phyloP scores from a whole-genome alignment of 768 basidiomycete genomes.

The Boletus edulis region DNA sequence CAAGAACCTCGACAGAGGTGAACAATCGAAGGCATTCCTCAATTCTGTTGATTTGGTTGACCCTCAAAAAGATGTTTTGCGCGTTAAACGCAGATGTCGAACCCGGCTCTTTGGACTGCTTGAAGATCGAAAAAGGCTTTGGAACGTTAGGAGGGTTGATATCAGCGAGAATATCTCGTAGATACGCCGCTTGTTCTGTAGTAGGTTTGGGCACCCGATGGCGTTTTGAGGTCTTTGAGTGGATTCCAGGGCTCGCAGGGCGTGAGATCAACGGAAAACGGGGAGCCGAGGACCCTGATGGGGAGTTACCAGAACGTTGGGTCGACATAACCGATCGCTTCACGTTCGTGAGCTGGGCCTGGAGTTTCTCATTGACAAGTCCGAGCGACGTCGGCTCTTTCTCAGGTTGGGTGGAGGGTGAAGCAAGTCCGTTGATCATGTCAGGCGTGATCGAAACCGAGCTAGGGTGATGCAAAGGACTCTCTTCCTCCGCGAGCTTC shows the following conservation, averaged over 20 bases:
- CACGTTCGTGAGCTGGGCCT: conserved; percentile 24
- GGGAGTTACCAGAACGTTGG: conserved; percentile 21
- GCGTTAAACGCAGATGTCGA: conserved; percentile 12
- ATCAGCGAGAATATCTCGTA: conserved; percentile 68
- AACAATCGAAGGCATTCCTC: conserved; percentile 86
- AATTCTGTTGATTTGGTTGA: conserved; percentile 25
- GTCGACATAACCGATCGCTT: conserved; percentile 24
- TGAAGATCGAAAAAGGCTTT: conserved; percentile 51
- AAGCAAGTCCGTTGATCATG: neutral
- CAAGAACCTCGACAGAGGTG: conserved; percentile 89
- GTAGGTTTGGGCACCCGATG: conserved; percentile 55
- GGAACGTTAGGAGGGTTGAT: conserved; percentile 41
- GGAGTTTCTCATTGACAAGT: conserved; percentile 26
- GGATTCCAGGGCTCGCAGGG: conserved; percentile 28
- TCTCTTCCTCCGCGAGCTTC: conserved; percentile 26
- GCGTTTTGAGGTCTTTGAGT: conserved; percentile 37
- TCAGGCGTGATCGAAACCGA: conserved; percentile 10
- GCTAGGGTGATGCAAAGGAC: conserved; percentile 3
- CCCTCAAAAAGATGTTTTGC: conserved; percentile 29
- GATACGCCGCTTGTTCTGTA: conserved; percentile 59
- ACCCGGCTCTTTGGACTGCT: conserved; percentile 33
- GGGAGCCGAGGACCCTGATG: conserved; percentile 15
- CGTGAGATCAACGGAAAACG: conserved; percentile 26
- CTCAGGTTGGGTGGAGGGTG: conserved; percentile 9
- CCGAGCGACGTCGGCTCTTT: conserved; percentile 22